Evolutionary conservation across 495 filamentous ascomycete species (phyloP), one percentile per base, ranked within the genome.

Genomic region (Apiosordaria backusii): DNA sequence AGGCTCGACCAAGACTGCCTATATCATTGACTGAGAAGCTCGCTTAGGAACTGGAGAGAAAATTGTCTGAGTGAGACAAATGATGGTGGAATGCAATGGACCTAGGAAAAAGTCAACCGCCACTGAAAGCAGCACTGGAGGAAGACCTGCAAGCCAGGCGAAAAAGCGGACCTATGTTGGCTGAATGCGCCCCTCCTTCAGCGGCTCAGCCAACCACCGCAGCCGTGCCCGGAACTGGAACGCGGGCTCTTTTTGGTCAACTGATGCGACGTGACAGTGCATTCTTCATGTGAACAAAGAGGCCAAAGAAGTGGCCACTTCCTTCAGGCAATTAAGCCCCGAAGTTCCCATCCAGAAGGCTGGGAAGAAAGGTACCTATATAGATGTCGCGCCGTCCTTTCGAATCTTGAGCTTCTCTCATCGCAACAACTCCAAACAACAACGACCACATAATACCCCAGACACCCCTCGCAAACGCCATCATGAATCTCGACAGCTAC

Each of bases 401-500:
- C 35, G 35, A 7, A 1, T 45, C 35, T 45, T 45, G n/a, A n/a
- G 35, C 16, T 15, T 45, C 35, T 13, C 10, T 2, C 35, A 45
- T 45, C 9, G 13, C 9, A 45, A 15, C n/a, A n/a, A n/a, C n/a
- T n/a, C n/a, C n/a, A n/a, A 29, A 29, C 27, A 3, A 29, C 3
- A 29, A 7, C 27, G 3, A 29, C 27, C 27, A n/a, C n/a, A n/a
- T n/a, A n/a, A n/a, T 29, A 29, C 4, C 3, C 27, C 27, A 29
- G 27, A 4, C 50, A 4, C 13, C 50, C 55, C 26, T 4, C n/a
- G 7, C 54, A 16, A 45, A 4, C 25, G 22, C 50, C 63, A 67
- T 62, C 60, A 75, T 75, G 71, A 73, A 75, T 67, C 66, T 71
- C 45, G 64, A 73, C 65, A 73, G 71, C 64, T 73, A 71, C 71